Evolutionary conservation across 2,329 filamentous ascomycete genomes (phyloP), one percentile per base, ranked within the genome.

Genomic region (Fusarium lyarnte): DNA sequence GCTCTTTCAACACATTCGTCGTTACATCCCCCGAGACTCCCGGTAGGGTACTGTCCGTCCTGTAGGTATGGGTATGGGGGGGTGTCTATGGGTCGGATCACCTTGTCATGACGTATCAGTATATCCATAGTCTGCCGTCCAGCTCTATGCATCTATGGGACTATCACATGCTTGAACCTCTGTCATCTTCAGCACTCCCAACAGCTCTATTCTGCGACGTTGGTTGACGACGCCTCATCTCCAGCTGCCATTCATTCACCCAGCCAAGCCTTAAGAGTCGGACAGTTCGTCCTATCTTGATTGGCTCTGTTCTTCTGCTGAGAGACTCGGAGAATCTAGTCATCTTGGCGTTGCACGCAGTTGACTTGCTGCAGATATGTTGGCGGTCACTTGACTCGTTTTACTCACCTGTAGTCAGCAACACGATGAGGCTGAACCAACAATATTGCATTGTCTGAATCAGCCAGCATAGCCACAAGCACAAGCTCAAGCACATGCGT

Each of bases 161-260:
- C 63, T 69, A 75, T 77, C 75, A 77, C 75, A 77, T 77, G 75
- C 75, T 76, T 77, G 29, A 47, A 69, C 36, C 62, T 62, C 23
- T 46, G 62, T 55, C 33, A 45, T 52, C 49, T 58, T 53, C 47
- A 62, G 41, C 39, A 33, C 35, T 49, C 69, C 57, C 66, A 70
- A 70, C 70, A 73, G 54, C 66, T 70, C 65, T 69, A 45, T 45
- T 69, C n/a, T 63, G 47, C 64, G 39, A 51, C 58, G 38, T 54
- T 52, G 27, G 36, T 69, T 69, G 66, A 69, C 57, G 60, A 66
- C 70, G 58, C 62, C 66, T 74, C 67, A 74, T 52, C 35, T 72
- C 61, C 57, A 52, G 35, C 52, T 59, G n/a, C 49, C 33, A 43
- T 47, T 54, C 57, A 63, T 45, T 63, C 43, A 33, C 23, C 29